A percentile compares a stretch with the other conserved stretches of the same genome.
phyloP scores from a whole-genome alignment of 352 stramenopile species.

The Pythium dissotocum region DNA sequence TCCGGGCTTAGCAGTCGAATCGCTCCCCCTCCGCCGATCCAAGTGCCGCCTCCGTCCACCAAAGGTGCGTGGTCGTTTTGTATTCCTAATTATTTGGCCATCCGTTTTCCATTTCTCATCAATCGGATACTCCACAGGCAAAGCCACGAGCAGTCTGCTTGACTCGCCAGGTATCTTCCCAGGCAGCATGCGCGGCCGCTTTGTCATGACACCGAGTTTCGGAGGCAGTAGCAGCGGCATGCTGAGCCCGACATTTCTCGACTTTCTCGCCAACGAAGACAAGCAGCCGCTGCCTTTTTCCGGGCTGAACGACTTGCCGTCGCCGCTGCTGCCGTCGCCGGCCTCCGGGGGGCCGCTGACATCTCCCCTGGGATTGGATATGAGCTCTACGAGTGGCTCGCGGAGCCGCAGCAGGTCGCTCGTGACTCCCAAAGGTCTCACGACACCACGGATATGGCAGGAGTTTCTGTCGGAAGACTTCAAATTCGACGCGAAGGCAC shows the following conservation, averaged over 20 bases:
- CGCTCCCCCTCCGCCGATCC: slow-evolving; percentile 62
- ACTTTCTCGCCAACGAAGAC: slow-evolving; percentile 71
- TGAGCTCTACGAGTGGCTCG: slow-evolving; percentile 23
- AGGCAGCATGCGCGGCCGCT: slow-evolving; percentile 15
- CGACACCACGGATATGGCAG: slow-evolving; percentile 63
- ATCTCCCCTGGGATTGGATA: slow-evolving; percentile 34
- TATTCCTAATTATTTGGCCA: background rate
- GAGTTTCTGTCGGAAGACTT: slow-evolving; percentile 77
- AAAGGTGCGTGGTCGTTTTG: slow-evolving; percentile 15
- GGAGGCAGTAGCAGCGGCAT: slow-evolving; percentile 30
- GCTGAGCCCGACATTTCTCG: slow-evolving; percentile 79
- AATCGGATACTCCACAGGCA: background rate
- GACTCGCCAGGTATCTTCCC: slow-evolving; percentile 31
- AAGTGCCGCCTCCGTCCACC: slow-evolving; percentile 35
- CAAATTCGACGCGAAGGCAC: slow-evolving; percentile 48
- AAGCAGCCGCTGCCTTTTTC: slow-evolving; percentile 44
- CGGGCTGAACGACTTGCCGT: slow-evolving; percentile 37
- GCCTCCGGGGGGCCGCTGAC: slow-evolving; percentile 18
- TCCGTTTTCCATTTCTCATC: background rate
- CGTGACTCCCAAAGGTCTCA: slow-evolving; percentile 21
- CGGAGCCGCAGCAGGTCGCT: slow-evolving; percentile 24
- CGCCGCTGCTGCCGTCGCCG: slow-evolving; percentile 38
- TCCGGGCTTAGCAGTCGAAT: slow-evolving; percentile 50
- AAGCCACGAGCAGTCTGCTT: slow-evolving; percentile 11
- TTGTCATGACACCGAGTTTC: slow-evolving; percentile 26